phyloP scores from a whole-genome alignment of 164 flowering plant genomes.

The Vitis amurensis region DNA sequence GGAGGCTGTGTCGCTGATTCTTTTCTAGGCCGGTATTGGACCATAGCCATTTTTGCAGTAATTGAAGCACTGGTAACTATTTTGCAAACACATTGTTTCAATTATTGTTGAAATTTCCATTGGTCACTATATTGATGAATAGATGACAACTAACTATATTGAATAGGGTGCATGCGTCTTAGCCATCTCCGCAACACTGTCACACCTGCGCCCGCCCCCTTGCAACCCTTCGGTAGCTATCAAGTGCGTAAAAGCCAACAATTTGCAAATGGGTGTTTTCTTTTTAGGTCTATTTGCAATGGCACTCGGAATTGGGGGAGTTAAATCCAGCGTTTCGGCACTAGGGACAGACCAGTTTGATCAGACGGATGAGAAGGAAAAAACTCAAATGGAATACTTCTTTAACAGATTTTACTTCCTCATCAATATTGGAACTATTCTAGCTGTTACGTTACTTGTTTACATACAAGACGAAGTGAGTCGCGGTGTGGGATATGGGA shows the following conservation, averaged over 20 bases:
- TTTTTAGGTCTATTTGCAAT: background rate
- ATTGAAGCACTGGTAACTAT: background rate
- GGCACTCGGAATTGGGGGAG: slow-evolving; percentile 8
- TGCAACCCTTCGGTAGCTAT: background rate
- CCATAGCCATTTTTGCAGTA: slow-evolving; percentile 2
- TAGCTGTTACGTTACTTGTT: slow-evolving; percentile 28
- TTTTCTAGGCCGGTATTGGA: slow-evolving; percentile 22
- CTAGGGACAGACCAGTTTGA: slow-evolving; percentile 18
- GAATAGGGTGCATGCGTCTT: background rate
- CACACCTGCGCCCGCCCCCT: slow-evolving; percentile 11
- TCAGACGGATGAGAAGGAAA: slow-evolving; percentile 8
- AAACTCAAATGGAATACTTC: slow-evolving; percentile 4
- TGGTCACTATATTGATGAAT: too few relatives aligned
- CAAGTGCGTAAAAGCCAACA: slow-evolving; percentile 7
- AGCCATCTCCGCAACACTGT: slow-evolving; percentile 10
- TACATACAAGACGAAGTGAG: slow-evolving; percentile 29
- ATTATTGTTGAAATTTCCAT: too few relatives aligned
- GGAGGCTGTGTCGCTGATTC: slow-evolving; percentile 35
- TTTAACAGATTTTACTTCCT: slow-evolving; percentile 27
- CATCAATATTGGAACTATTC: slow-evolving; percentile 20
- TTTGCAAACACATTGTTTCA: too few relatives aligned
- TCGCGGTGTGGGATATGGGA: slow-evolving; percentile 26
- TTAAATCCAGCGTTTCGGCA: slow-evolving; percentile 15
- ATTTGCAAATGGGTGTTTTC: background rate
- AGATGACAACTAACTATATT: background rate